Evolutionary conservation across 495 filamentous ascomycete genomes (phyloP), one percentile per base, ranked within the genome.

Genomic region (Parathielavia appendiculata): DNA sequence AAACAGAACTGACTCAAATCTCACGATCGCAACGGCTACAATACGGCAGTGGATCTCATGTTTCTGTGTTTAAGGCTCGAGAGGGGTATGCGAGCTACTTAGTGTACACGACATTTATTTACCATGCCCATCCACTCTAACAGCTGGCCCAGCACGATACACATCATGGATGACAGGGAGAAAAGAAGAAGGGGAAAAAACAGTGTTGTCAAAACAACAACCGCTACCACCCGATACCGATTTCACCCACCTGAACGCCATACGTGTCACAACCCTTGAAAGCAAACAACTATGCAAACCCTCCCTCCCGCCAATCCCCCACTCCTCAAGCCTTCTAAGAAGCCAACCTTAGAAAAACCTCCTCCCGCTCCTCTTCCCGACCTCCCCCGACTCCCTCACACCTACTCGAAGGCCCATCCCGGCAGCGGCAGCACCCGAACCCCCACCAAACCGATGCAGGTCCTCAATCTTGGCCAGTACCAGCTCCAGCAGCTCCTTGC

Each of bases 401-500:
- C 52, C 26, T 7, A 13, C 50, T 43, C 8, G 38, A 17, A 30
- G 26, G 26, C 26, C 46, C 60, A n/a, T 13, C 40, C 47, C 19
- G 6, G 19, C 52, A 2, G 26, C 26, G 26, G 26, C 30, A 22
- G 20, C 47, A 14, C 51, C 45, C 0, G 36, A 34, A 6, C 44
- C 45, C 11, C 71, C 71, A 62, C 96, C 90, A 19, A 98, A 73
- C 49, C 86, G 83, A 54, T 89, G 80, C 61, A 98, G 75, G 38
- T 87, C 84, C 64, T 97, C 90, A 78, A 97, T 96, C 79, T 99
- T 97, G 71, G 86, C 84, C 22, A 99, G 75, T 12, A 92, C 93
- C 54, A 96, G 75, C 73, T 97, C 92, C 1, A 99, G 79, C 40
- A 96, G 78, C 69, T 97, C 91, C 75, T 99, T 99, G 63, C 91